phyloP scores from a whole-genome alignment of 2,329 filamentous ascomycete genomes.

The Colletotrichum melonis region DNA sequence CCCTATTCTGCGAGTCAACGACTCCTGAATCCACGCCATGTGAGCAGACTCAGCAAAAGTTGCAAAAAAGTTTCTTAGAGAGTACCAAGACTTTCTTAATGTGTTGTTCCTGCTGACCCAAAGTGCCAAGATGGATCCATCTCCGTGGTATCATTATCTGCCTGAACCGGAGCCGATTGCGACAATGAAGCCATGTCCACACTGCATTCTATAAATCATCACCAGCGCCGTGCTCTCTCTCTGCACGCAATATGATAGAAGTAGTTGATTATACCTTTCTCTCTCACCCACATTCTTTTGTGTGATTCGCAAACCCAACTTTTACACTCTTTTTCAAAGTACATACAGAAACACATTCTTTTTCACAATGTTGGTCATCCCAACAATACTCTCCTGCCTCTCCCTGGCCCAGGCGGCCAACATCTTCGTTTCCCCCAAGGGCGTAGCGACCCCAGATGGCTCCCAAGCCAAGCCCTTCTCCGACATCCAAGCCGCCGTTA shows the following conservation, averaged over 20 bases:
- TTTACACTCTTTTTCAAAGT: conserved; percentile 22
- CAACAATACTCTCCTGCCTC: conserved; percentile 18
- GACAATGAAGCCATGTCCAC: neutral
- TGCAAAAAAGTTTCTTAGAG: conserved; percentile 18
- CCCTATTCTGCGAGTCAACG: neutral
- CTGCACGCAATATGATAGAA: neutral
- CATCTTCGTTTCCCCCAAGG: conserved; percentile 58
- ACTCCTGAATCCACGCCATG: neutral
- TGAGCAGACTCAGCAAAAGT: neutral
- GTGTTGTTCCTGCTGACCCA: neutral
- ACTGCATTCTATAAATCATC: neutral
- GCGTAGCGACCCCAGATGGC: conserved; percentile 50
- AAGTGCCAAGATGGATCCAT: neutral
- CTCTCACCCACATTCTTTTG: neutral
- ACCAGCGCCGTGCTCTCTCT: neutral
- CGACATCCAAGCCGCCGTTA: conserved; percentile 58
- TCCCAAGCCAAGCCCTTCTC: conserved; percentile 52
- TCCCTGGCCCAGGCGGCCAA: conserved; percentile 42
- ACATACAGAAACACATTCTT: neutral
- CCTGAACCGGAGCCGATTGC: neutral
- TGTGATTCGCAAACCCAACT: neutral
- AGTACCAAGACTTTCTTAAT: conserved; percentile 2
- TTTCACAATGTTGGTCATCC: conserved; percentile 11
- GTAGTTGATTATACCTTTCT: neutral
- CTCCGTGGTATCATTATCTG: neutral